Percentiles rank a stretch among this genome's conserved stretches.
These are phyloP conservation scores for Metarhizium brunneum DNA, from an alignment of 2,329 filamentous ascomycete species.

Conservation along the genomic window DNA sequence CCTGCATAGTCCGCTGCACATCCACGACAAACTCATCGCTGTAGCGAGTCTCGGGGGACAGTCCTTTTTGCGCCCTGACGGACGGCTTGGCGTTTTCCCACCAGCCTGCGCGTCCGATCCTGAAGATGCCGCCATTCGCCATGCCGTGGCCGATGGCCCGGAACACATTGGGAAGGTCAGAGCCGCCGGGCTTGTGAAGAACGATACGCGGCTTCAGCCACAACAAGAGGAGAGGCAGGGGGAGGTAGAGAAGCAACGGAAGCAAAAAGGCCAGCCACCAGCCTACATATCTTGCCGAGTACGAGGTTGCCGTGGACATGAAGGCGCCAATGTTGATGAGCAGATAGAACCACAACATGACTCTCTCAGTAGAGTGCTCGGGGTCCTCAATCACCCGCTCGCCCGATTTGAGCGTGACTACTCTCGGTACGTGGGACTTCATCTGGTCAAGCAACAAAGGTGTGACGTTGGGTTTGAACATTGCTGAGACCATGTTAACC, in stretches of 20 bases:
- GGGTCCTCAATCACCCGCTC: slow-evolving; percentile 62
- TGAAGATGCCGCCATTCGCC: slow-evolving; percentile 38
- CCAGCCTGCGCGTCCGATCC: slow-evolving; percentile 44
- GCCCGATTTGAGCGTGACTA: slow-evolving; percentile 34
- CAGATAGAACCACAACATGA: slow-evolving; percentile 57
- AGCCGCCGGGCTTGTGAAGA: slow-evolving; percentile 51
- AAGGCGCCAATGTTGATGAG: slow-evolving; percentile 46
- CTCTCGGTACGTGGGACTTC: slow-evolving; percentile 35
- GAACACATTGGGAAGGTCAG: slow-evolving; percentile 51
- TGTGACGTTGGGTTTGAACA: slow-evolving; percentile 66
- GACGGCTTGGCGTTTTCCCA: slow-evolving; percentile 53
- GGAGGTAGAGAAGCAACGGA: slow-evolving; percentile 43
- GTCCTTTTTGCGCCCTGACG: slow-evolving; percentile 30
- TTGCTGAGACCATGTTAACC: slow-evolving; percentile 12
- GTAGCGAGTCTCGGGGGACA: slow-evolving; percentile 43
- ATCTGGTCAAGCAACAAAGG: slow-evolving; percentile 60
- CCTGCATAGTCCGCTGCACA: slow-evolving; percentile 40
- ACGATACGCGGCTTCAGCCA: slow-evolving; percentile 48
- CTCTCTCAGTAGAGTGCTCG: slow-evolving; percentile 52
- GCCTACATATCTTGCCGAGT: slow-evolving; percentile 41
- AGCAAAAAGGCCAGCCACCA: slow-evolving; percentile 39
- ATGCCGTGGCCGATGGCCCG: slow-evolving; percentile 45
- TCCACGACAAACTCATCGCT: slow-evolving; percentile 60
- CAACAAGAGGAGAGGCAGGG: slow-evolving; percentile 48
- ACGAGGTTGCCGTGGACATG: slow-evolving; percentile 41